Conservation (phyloP, 2,329 filamentous ascomycete genomes). For the Graphilbum sp. region DNA sequence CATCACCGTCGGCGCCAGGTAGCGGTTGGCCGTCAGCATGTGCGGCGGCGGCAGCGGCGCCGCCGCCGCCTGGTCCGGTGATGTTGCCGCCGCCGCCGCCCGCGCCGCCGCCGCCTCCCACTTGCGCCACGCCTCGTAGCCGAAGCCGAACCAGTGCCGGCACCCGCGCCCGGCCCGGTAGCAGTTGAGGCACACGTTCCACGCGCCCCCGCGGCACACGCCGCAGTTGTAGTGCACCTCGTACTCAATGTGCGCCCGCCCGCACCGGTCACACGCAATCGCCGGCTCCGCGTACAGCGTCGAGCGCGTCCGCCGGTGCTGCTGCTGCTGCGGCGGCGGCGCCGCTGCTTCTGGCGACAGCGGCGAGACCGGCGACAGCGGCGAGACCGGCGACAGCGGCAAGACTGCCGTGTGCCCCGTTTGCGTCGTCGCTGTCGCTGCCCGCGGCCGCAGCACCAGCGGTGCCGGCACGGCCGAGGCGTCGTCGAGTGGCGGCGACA, state of each 20-base stretch:
- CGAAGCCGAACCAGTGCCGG: slow-evolving; percentile 78
- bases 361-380: not conserved
- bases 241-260: slow-evolving; percentile 60
- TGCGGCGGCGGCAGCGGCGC: slow-evolving; percentile 35
- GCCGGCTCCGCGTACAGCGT: slow-evolving; percentile 39
- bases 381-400: too few relatives aligned
- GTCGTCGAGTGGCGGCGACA: too few relatives aligned
- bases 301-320: not conserved
- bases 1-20: slow-evolving; percentile 29
- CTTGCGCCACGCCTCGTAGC: slow-evolving; percentile 48
- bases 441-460: not conserved
- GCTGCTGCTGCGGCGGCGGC: not conserved
- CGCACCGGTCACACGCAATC: slow-evolving; percentile 57
- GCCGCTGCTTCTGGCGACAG: not conserved
- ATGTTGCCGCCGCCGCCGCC: not conserved
- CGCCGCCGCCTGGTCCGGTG: slow-evolving; percentile 12
- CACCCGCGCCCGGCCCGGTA: slow-evolving; percentile 67
- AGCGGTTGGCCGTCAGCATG: slow-evolving; percentile 41
- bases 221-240: slow-evolving; percentile 72
- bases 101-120: slow-evolving; percentile 38
- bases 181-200: slow-evolving; percentile 67
- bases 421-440: too few relatives aligned
- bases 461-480: not conserved
- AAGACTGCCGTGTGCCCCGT: too few relatives aligned
- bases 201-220: slow-evolving; percentile 52